Percentiles rank a stretch among this genome's conserved stretches.
phyloP scores from a whole-genome alignment of 169 alveolate species.

The Theileria orientalis region DNA sequence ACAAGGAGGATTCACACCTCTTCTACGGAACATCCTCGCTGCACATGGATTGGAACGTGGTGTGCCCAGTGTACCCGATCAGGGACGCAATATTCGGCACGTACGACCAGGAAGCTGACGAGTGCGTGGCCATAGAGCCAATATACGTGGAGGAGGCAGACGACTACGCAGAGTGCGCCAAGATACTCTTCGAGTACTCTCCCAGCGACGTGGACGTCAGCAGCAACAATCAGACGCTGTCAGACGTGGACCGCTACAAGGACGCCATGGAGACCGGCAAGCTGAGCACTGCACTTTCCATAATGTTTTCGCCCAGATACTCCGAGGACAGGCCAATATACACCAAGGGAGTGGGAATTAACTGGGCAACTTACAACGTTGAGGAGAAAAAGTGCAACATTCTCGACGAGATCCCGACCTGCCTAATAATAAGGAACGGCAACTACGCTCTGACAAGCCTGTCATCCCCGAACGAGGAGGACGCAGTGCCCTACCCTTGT shows the following conservation, averaged over 20 bases:
- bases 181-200: slow-evolving; percentile 65
- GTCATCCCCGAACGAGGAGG: slow-evolving; percentile 66
- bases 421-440: slow-evolving; percentile 66
- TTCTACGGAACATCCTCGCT: slow-evolving; percentile 65
- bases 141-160: slow-evolving; percentile 43
- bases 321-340: slow-evolving; percentile 29
- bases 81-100: slow-evolving; percentile 72
- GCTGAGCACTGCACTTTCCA: slow-evolving; percentile 22
- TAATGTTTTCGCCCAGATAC: slow-evolving; percentile 56
- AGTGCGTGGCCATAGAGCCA: slow-evolving; percentile 48
- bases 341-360: slow-evolving; percentile 71
- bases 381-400: slow-evolving; percentile 51
- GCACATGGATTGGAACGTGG: slow-evolving; percentile 62
- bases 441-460: slow-evolving; percentile 70
- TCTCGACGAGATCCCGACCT: slow-evolving; percentile 64
- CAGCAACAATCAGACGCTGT: slow-evolving; percentile 13
- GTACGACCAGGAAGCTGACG: slow-evolving; percentile 62
- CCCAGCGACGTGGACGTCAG: slow-evolving; percentile 70
- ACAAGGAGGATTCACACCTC: slow-evolving; percentile 33
- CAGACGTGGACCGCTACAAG: slow-evolving; percentile 33
- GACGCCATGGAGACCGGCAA: slow-evolving; percentile 14
- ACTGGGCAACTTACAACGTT: slow-evolving; percentile 72
- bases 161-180: slow-evolving; percentile 56
- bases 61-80: slow-evolving; percentile 71
- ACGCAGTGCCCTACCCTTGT: slow-evolving; percentile 68